phyloP scores from a whole-genome alignment of 257 asterid species.

The Henckelia pumila region DNA sequence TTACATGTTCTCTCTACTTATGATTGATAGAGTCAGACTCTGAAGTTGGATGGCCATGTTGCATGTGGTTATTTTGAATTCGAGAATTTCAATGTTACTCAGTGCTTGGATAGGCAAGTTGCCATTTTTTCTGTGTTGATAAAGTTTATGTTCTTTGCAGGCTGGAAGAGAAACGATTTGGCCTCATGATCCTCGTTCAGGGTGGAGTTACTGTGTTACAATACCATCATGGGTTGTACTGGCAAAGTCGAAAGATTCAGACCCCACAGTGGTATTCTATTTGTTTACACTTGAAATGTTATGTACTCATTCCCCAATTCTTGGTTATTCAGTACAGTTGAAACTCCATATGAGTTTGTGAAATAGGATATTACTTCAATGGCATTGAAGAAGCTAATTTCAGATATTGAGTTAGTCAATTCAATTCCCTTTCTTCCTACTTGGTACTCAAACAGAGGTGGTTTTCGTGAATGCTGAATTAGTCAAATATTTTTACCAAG shows the following conservation, averaged over 20 bases:
- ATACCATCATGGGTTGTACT: slow-evolving; percentile 94
- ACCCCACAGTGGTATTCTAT: slow-evolving; percentile 82
- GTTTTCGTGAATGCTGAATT: not conserved
- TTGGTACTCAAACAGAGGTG: not conserved
- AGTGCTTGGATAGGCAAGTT: slow-evolving; percentile 14
- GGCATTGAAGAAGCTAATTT: slow-evolving; percentile 9
- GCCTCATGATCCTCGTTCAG: slow-evolving; percentile 95
- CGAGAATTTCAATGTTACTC: slow-evolving; percentile 13
- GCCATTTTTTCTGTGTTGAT: slow-evolving; percentile 23
- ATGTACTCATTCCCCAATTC: slow-evolving; percentile 24
- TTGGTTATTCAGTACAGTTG: slow-evolving; percentile 16
- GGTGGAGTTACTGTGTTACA: slow-evolving; percentile 95
- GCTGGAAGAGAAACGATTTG: slow-evolving; percentile 83
- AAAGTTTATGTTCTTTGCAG: slow-evolving; percentile 38
- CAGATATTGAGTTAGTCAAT: slow-evolving; percentile 11
- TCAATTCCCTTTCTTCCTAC: slow-evolving; percentile 3
- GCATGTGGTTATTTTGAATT: slow-evolving; percentile 7
- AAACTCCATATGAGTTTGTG: slow-evolving; percentile 2
- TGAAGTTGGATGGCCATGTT: slow-evolving; percentile 8
- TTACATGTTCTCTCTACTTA: not conserved
- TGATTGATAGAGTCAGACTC: slow-evolving; percentile 15
- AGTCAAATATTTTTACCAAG: slow-evolving; percentile 5
- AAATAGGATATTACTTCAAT: not conserved
- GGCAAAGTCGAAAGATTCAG: slow-evolving; percentile 93
- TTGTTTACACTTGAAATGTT: slow-evolving; percentile 24